Evolutionary conservation across 768 basidiomycete species (phyloP), one percentile per base, ranked within the genome.

Genomic region (Udeniomyces megalosporus): DNA sequence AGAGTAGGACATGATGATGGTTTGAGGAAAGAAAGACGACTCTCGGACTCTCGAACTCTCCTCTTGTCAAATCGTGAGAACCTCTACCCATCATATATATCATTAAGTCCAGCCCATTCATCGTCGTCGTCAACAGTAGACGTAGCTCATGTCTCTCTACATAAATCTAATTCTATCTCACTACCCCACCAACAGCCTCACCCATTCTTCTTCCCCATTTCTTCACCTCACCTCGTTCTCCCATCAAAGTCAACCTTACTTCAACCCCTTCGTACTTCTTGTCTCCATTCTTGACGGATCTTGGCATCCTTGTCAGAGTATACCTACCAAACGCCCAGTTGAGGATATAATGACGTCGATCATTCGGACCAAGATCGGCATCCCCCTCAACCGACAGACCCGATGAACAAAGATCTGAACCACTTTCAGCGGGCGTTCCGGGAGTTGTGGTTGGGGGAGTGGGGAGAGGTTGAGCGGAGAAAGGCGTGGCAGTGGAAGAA

Each of bases 281-380:
- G 20, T 35, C 42, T 20, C 34, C 50, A n/a, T 34, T 42, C 31
- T 32, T 28, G 24, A 50, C 35, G 38, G 24, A 38, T 24, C 24
- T 34, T 26, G 51, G 38, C 51, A 61, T 4, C 51, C 31, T 20
- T 28, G 60, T 61, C 60, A 61, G 49, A 28, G 60, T 61, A 70
- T 80, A 83, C 45, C 91, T 80, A 15, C 88, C 88, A 74, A 95
- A 96, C 7, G 91, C 90, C 88, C 89, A 96, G 70, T 96, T 96
- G 62, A 93, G 68, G 63, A 90, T 85, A 46, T 61, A 53, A 14
- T 54, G 17, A 12, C 47, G 31, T 29, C 29, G 29, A 22, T 61
- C 49, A 1, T 34, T 44, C 2, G 3, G 29, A 38, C 8, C 8
- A 17, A 42, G 38, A 42, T 28, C 28, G 2, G n/a, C 15, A 7